Evolutionary conservation across 1,284 basidiomycete species (phyloP), one percentile per base, ranked within the genome.

Genomic region (Sanghuangporus baumii): DNA sequence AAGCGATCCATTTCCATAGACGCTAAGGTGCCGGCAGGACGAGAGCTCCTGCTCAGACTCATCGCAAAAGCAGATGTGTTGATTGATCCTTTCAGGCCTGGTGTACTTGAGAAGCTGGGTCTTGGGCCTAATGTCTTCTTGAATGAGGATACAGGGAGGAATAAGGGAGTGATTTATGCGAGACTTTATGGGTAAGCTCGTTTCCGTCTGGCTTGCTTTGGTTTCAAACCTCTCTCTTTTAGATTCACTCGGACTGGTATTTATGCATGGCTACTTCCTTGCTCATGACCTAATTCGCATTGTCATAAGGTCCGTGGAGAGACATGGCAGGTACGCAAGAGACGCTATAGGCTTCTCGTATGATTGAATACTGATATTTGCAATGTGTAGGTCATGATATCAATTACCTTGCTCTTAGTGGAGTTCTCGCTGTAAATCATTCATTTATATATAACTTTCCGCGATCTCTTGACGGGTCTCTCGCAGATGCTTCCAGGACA

Each of bases 361-460:
- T 20, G 52, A 11, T 37, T 16, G 26, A 9, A 12, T 5, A 36
- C n/a, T 52, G 55, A 20, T 61, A 47, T 55, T 40, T 16, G 52
- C 26, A 36, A 8, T 14, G 1, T 18, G 6, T 61, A 89, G 87
- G 88, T 23, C 92, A 94, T 70, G 92, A 94, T 70, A 83, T 94
- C 67, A 94, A 93, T 71, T 94, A 93, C 71, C 79, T 93, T n/a
- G 91, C 92, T 8, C 78, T 91, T 34, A 90, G 87, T 65, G 92
- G 92, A 0, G 79, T 89, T 5, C 76, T 93, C 9, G 86, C 86
- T n/a, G 89, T 88, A 69, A 65, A 84, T 71, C 0, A 18, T 41
- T 41, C 9, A 12, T 34, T 14, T 50, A 48, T 41, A 51, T 43
- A 31, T 55, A 16, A 47, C 6, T 18, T 36, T 62, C 48, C 60